Evolutionary conservation across 208 protist genomes (phyloP), one percentile per base, ranked within the genome.

Genomic region (Trichomonas vaginalis): DNA sequence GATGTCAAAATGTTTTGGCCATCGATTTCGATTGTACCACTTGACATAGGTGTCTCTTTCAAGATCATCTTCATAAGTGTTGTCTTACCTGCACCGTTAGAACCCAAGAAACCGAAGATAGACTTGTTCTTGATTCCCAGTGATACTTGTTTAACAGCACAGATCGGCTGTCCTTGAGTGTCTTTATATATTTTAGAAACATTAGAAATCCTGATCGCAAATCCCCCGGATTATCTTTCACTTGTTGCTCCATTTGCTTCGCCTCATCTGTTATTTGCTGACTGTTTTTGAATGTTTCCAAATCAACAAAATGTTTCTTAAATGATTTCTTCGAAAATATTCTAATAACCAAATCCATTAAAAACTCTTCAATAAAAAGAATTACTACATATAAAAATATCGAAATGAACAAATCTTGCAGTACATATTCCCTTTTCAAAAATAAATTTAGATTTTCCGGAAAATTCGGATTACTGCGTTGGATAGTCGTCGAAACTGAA

Each of bases 11-110:
- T 95, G 9, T 56, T 32, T 9, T 17, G 4, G 23, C 86, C 86
- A 56, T 56, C 35, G 9, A 95, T 2, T 61, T 95, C 40, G 79
- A 92, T 56, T 62, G 62, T 88, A 17, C 96, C 96, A 35, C 6
- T 37, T 27, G 95, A 88, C 32, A 40, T 9, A 17, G 86, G 39
- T 27, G 87, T 3, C 4, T 15, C 27, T 95, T 95, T 88, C 10
- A 87, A 96, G 9, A 96, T 51, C 95, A 96, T 87, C 62, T 96
- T 96, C 0, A 96, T 47, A 51, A 96, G 37, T 23, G 96, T 96
- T 46, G 95, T 96, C 37, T 96, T 96, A 23, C 96, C 96, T 40
- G 96, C 96, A 96, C 96, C 96, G 47, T 96, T 96, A 21, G 96
- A 39, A 14, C 96, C 96, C 10, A 96, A 46, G 96, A 96, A 96